Evolutionary conservation across 2,329 filamentous ascomycete genomes (phyloP).

Genomic region (Apiospora kogelbergensis): DNA sequence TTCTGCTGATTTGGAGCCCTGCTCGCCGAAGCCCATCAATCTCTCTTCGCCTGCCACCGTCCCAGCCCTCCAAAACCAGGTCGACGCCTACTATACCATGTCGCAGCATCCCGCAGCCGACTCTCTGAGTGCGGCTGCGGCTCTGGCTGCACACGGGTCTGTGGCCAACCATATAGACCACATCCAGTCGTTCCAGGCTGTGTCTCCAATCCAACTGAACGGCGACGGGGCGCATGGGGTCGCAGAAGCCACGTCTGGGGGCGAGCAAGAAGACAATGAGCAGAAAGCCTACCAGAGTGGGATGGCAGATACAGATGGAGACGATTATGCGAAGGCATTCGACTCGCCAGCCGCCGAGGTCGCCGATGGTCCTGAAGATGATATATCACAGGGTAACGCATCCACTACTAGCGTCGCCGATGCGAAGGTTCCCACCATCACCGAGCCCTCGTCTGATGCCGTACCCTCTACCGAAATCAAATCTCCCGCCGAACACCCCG

Average conservation of each 20-base stretch:
- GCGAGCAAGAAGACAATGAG: background rate
- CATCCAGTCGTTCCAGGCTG: background rate
- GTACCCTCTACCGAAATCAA: background rate
- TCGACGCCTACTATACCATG: constrained; percentile 50
- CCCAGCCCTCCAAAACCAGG: constrained; percentile 52
- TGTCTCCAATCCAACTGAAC: constrained; percentile 17
- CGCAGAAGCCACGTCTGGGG: background rate
- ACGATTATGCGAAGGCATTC: constrained; percentile 53
- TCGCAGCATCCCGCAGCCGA: constrained; percentile 26
- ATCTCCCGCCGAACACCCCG: background rate
- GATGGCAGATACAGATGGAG: constrained; percentile 34
- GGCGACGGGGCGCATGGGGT: constrained; percentile 21
- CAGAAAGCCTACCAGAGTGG: background rate
- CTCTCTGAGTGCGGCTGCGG: constrained; percentile 15
- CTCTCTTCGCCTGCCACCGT: constrained; percentile 46
- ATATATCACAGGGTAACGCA: constrained; percentile 43
- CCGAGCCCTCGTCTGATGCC: constrained; percentile 17
- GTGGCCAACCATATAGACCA: constrained; percentile 9
- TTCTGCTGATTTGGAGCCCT: constrained; percentile 51
- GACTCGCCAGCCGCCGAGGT: constrained; percentile 45
- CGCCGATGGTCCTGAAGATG: constrained; percentile 30
- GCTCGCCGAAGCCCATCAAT: constrained; percentile 50
- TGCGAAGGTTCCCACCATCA: constrained; percentile 18
- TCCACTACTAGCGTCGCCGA: constrained; percentile 19
- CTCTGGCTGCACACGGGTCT: constrained; percentile 4